These are phyloP conservation scores for Scheffersomyces coipomensis DNA, from an alignment of 805 yeast species.

Conservation along the genomic window DNA sequence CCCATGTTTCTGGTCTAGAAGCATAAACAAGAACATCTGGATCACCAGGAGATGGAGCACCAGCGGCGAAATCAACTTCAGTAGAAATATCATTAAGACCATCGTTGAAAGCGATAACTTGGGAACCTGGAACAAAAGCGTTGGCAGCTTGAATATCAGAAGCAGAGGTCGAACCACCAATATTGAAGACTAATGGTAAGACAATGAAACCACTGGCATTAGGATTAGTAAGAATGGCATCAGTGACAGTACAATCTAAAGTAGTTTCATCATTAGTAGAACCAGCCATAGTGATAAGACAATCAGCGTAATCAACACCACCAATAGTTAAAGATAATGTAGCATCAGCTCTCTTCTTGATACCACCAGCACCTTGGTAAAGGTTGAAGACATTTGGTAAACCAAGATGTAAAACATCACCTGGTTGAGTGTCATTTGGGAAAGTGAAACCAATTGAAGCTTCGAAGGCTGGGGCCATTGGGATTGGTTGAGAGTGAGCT, in stretches of 20 bases:
- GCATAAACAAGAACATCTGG: neutral
- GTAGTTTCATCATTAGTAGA: neutral
- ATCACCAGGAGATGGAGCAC: neutral
- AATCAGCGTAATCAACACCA: conserved; percentile 14
- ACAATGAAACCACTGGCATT: conserved; percentile 11
- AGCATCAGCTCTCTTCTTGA: neutral
- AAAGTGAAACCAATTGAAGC: neutral
- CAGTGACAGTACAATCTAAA: conserved; percentile 11
- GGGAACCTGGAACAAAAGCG: conserved; percentile 10
- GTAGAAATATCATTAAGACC: conserved; percentile 4
- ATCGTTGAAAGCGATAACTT: conserved; percentile 12
- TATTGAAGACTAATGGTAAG: conserved; percentile 15
- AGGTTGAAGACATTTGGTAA: neutral
- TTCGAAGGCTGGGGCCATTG: neutral
- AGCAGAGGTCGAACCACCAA: conserved; percentile 9
- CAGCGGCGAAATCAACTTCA: neutral
- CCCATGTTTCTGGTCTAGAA: conserved; percentile 9
- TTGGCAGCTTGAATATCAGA: conserved; percentile 12
- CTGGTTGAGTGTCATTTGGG: neutral
- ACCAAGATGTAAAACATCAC: neutral
- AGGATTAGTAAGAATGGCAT: conserved; percentile 5
- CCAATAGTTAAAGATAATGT: neutral
- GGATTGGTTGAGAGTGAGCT: too few species aligned
- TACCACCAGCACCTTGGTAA: conserved; percentile 3
- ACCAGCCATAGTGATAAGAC: conserved; percentile 9